Evolutionary conservation across 202 grass and related monocot species (phyloP).

Genomic region (Bolboschoenoplectus hybrid): DNA sequence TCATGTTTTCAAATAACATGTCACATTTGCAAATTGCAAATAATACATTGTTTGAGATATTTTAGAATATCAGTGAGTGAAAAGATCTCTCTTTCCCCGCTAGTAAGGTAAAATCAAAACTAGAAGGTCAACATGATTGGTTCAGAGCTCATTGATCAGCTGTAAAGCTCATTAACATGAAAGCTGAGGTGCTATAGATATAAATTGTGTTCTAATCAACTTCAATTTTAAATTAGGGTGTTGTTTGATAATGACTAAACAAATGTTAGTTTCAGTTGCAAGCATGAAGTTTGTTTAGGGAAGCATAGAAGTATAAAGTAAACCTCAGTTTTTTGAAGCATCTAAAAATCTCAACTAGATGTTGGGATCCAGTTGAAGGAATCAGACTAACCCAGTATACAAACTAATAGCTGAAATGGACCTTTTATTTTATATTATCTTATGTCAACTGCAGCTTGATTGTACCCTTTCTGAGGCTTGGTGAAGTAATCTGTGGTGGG

Average conservation of each 20-base stretch:
- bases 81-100: neutral
- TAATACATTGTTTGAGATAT: neutral
- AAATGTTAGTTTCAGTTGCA: neutral
- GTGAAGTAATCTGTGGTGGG: conserved; percentile 64
- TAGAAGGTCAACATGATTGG: neutral
- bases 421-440: conserved; percentile 15
- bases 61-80: neutral
- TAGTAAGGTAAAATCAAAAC: neutral
- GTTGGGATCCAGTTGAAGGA: neutral
- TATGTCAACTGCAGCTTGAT: conserved; percentile 57
- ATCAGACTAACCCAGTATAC: neutral
- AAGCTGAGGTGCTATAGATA: neutral
- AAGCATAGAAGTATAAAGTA: neutral
- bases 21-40: neutral
- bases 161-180: neutral
- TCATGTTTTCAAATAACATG: conserved; percentile 13
- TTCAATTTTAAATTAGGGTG: neutral
- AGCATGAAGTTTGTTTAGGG: neutral
- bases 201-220: neutral
- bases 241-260: neutral
- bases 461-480: conserved; percentile 82
- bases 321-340: neutral
- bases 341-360: neutral
- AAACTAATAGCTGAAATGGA: neutral
- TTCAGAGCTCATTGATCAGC: neutral